A percentile compares a stretch with the other conserved stretches of the same genome.
These are phyloP conservation scores for Pyrenophora tritici-repentis DNA, from an alignment of 2,329 filamentous ascomycete genomes.

Conservation along the genomic window DNA sequence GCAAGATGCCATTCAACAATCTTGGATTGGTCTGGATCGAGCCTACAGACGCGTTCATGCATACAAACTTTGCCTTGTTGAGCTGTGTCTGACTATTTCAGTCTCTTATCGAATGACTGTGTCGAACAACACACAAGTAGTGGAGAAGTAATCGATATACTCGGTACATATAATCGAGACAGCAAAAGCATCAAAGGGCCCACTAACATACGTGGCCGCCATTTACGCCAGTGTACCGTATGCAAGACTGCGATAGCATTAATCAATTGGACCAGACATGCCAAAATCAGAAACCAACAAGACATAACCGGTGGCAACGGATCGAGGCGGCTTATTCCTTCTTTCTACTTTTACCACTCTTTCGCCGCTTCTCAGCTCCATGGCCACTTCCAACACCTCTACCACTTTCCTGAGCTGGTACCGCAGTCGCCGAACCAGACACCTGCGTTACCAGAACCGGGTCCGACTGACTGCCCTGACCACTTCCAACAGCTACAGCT, in stretches of 20 bases:
- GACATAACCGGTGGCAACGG: background rate
- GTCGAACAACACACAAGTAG: conserved; percentile 14
- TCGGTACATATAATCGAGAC: conserved; percentile 6
- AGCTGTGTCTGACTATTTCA: conserved; percentile 5
- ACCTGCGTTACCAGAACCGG: conserved; percentile 18
- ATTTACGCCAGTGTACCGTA: conserved; percentile 2
- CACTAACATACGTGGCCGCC: conserved; percentile 13
- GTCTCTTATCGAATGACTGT: conserved; percentile 9
- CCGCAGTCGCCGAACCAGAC: conserved; percentile 14
- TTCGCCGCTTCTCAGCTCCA: conserved; percentile 34
- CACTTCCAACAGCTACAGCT: conserved; percentile 14
- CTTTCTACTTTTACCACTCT: conserved; percentile 30
- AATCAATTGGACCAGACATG: conserved; percentile 1
- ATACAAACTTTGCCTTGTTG: conserved; percentile 10
- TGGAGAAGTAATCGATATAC: conserved; percentile 9
- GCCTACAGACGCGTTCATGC: conserved; percentile 8
- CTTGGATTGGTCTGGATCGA: conserved; percentile 9
- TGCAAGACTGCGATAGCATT: conserved; percentile 4
- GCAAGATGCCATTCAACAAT: conserved; percentile 14
- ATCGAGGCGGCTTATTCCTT: conserved; percentile 10
- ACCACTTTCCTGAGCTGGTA: conserved; percentile 11
- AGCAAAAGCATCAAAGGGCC: conserved; percentile 7
- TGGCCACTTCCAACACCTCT: conserved; percentile 27
- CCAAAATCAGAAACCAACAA: conserved; percentile 1
- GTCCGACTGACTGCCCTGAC: conserved; percentile 31